Conservation (phyloP, 73 alveolate species). For the Tetrahymena thermophila region DNA sequence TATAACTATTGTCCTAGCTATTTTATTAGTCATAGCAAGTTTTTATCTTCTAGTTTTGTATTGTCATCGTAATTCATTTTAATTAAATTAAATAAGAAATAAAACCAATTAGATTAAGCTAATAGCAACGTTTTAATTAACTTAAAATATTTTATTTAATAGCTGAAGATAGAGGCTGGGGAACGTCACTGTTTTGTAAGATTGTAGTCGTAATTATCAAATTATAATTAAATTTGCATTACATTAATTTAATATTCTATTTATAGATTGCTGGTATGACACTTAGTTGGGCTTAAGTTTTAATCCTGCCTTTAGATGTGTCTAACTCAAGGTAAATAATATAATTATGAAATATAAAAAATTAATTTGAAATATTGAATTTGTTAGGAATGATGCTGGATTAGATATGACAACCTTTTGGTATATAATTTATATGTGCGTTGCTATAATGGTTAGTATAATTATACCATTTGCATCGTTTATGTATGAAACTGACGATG, state of each 20-base stretch:
- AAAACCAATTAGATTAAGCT: background rate
- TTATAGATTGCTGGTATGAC: conserved; percentile 44
- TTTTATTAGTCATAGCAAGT: conserved; percentile 9
- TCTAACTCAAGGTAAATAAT: conserved; percentile 47
- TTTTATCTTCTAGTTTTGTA: conserved; percentile 28
- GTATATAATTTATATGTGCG: conserved; percentile 67
- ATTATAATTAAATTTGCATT: background rate
- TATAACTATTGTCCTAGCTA: conserved; percentile 10
- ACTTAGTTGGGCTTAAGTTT: conserved; percentile 66
- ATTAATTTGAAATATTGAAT: background rate
- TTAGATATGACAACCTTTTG: conserved; percentile 78
- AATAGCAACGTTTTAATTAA: background rate
- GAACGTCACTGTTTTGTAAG: conserved; percentile 42
- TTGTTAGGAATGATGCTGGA: conserved; percentile 53
- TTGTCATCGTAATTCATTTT: conserved; percentile 33
- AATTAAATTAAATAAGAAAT: too few species aligned
- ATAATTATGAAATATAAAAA: background rate
- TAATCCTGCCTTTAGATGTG: conserved; percentile 80
- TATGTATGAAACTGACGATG: conserved; percentile 84
- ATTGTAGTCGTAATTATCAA: conserved; percentile 8
- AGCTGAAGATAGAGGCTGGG: conserved; percentile 41
- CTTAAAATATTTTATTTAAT: background rate
- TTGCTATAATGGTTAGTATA: conserved; percentile 48
- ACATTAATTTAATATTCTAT: background rate
- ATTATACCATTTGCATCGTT: conserved; percentile 69